Conservation (phyloP, 345 rosid genomes). For the Eucalyptus decipiens region DNA sequence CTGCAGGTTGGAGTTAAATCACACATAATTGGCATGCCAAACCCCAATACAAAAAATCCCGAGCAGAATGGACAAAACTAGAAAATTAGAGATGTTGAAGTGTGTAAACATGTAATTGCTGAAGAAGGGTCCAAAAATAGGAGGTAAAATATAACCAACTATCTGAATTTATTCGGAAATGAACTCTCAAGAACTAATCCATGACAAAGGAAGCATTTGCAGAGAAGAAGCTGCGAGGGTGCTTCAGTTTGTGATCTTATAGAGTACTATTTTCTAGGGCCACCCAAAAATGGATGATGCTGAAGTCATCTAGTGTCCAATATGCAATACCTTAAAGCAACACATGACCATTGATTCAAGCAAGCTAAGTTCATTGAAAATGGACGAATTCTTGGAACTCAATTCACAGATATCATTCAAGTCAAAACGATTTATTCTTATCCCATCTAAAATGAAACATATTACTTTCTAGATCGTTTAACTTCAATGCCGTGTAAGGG, state of each 20-base stretch:
- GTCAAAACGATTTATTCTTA: not conserved
- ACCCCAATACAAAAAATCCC: not conserved
- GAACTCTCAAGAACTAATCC: not conserved
- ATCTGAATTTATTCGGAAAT: not conserved
- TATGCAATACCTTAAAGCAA: not conserved
- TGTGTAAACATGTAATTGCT: not conserved
- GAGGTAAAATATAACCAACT: not conserved
- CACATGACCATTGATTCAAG: not conserved
- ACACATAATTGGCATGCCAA: not conserved
- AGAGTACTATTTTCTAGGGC: not conserved
- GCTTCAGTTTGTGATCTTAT: not conserved
- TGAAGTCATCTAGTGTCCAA: not conserved
- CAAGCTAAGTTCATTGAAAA: not conserved
- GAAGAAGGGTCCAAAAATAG: not conserved
- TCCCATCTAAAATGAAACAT: not conserved
- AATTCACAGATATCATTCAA: not conserved
- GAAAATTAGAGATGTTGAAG: not conserved
- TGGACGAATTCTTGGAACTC: not conserved
- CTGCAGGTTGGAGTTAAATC: not conserved
- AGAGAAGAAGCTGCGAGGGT: not conserved
- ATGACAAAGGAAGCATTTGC: not conserved
- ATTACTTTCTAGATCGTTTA: not conserved
- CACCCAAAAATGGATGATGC: not conserved
- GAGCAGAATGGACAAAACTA: not conserved
- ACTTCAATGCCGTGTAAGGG: not conserved